A percentile compares a stretch with the other conserved stretches of the same genome.
Evolutionary conservation across 257 asterid genomes (phyloP).

Genomic region (Linderniella brevidens): DNA sequence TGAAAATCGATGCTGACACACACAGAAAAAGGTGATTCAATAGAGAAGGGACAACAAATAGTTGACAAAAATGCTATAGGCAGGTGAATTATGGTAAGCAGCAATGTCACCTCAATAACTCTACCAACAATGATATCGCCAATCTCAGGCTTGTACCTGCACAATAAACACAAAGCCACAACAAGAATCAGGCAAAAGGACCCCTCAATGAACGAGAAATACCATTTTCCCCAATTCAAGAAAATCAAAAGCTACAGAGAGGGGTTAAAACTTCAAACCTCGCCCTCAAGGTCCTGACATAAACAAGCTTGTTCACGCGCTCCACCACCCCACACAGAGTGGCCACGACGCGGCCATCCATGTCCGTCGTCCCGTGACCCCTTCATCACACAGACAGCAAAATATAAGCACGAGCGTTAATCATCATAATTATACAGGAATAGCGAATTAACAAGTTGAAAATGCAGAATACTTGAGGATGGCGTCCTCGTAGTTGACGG

Average conservation of each 20-base stretch:
- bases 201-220: neutral
- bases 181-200: neutral
- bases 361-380: conserved; percentile 88
- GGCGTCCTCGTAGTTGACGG: conserved; percentile 77
- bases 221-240: neutral
- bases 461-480: conserved; percentile 52
- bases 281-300: conserved; percentile 62
- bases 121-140: conserved; percentile 95
- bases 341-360: conserved; percentile 56
- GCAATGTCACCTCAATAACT: conserved; percentile 83
- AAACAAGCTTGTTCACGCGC: conserved; percentile 85
- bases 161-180: neutral
- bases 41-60: no score
- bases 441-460: neutral
- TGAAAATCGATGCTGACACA: no score
- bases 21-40: no score
- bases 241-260: neutral
- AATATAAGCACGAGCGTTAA: neutral
- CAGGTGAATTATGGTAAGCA: no score
- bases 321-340: conserved; percentile 87
- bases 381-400: conserved; percentile 22
- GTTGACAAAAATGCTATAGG: no score
- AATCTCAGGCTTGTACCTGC: conserved; percentile 84
- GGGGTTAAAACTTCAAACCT: conserved; percentile 27
- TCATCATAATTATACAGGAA: neutral